Base-by-base conservation (phyloP, 495 filamentous ascomycete genomes). In the Alectoria sarmentosa region DNA sequence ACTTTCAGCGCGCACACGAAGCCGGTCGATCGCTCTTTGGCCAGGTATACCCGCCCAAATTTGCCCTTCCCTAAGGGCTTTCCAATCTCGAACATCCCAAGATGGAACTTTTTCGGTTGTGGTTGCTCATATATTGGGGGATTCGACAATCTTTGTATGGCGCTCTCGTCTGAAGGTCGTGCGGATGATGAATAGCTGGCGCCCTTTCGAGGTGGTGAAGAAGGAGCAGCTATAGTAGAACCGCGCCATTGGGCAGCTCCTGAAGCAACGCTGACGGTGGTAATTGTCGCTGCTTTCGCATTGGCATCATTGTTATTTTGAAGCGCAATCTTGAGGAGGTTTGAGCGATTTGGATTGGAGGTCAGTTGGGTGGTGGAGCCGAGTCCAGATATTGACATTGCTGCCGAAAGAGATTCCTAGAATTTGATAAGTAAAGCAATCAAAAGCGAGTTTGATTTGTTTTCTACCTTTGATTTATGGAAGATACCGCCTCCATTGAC, bases 11-110 rank as follows among this genome's bases (percentile, higher is more conserved):
- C 94, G 76, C 94, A 98, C 63, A 98, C 90, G 76, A 96, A 98
- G 66, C 90, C 90, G 28, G 84, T 90, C 54, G 83, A 87, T 37
- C 91, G 84, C 74, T 98, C 94, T 64, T 92, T 90, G 54, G 93
- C 94, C 4, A 98, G 84, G 73, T 98, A 98, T 1, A 98, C 94
- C 55, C 95, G 84, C 7, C 94, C 94, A 72, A 98, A 98, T 75
- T 98, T 98, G 61, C 94, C 94, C 74, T 98, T 98, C 13, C 94
- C 94, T 8, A 98, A 79, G 4, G 94, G 95, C 57, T 92, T 90
- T 14, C 94, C 94, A 69, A 98, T 98, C 71, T 98, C 94, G 71
- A 98, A 98, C 94, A 98, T 98, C 73, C 93, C 92, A 3, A 98
- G 86, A 68, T 97, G 91, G 73, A 94, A 90, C 60, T 91, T 83